A percentile compares a stretch with the other conserved stretches of the same genome.
phyloP scores from a whole-genome alignment of 306 rosid species.

The Casuarina cunninghamiana region DNA sequence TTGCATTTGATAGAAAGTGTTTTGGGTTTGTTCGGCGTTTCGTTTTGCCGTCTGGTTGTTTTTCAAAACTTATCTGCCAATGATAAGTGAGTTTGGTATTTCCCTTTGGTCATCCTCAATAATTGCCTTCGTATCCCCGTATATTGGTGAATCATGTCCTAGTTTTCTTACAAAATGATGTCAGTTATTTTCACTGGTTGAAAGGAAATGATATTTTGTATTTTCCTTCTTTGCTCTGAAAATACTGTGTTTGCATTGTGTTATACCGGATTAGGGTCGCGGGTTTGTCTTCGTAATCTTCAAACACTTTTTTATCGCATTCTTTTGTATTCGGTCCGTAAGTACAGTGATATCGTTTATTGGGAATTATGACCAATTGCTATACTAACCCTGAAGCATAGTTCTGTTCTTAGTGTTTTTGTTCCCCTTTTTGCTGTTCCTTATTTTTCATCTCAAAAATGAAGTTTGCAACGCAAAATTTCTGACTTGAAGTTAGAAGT shows the following conservation, averaged over 20 bases:
- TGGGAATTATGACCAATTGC: not conserved
- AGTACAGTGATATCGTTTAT: not conserved
- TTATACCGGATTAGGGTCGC: not conserved
- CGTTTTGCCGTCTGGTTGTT: not conserved
- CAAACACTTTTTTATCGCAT: not conserved
- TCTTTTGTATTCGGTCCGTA: not conserved
- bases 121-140: not conserved
- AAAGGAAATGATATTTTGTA: not conserved
- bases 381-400: not conserved
- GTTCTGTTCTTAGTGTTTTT: not conserved
- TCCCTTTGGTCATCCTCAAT: not conserved
- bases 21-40: not conserved
- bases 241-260: not conserved
- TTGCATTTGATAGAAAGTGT: not conserved
- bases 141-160: not conserved
- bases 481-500: not conserved
- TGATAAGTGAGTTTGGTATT: not conserved
- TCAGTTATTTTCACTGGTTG: not conserved
- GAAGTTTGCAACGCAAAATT: not conserved
- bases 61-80: not conserved
- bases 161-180: not conserved
- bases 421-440: not conserved
- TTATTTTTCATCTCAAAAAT: not conserved
- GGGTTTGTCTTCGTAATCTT: not conserved
- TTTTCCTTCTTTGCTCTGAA: not conserved